These are phyloP conservation scores for Salix exigua DNA, from an alignment of 345 rosid genomes.

Conservation along the genomic window DNA sequence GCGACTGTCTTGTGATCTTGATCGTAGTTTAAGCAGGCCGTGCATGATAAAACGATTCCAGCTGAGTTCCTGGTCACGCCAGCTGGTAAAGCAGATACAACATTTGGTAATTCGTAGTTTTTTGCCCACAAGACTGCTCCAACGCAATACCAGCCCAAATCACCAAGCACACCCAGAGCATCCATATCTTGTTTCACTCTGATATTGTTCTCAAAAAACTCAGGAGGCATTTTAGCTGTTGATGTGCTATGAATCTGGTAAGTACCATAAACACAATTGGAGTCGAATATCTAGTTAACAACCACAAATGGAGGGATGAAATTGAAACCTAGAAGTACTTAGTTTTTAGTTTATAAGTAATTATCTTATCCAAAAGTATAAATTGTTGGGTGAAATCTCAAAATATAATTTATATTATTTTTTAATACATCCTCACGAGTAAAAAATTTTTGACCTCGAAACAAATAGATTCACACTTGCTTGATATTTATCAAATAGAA, in stretches of 20 bases:
- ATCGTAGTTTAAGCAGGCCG: conserved; percentile 54
- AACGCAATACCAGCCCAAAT: conserved; percentile 63
- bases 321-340: too few species aligned
- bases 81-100: conserved; percentile 45
- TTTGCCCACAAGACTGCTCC: conserved; percentile 64
- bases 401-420: too few species aligned
- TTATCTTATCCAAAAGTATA: fast-evolving
- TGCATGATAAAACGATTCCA: conserved; percentile 57
- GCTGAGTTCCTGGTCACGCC: conserved; percentile 36
- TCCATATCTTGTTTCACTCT: conserved; percentile 52
- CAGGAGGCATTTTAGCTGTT: conserved; percentile 27
- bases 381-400: too few species aligned
- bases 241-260: conserved; percentile 45
- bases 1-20: conserved; percentile 25
- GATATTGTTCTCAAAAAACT: conserved; percentile 31
- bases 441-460: fast-evolving
- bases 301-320: too few species aligned
- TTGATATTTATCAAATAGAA: too few species aligned
- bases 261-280: background rate
- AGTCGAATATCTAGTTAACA: background rate
- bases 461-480: fast-evolving
- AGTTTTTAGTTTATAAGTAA: too few species aligned
- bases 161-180: conserved; percentile 58
- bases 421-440: too few species aligned
- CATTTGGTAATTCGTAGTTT: conserved; percentile 46